Conservation (phyloP, 2,329 filamentous ascomycete species). For the Phyllosticta capitalensis region DNA sequence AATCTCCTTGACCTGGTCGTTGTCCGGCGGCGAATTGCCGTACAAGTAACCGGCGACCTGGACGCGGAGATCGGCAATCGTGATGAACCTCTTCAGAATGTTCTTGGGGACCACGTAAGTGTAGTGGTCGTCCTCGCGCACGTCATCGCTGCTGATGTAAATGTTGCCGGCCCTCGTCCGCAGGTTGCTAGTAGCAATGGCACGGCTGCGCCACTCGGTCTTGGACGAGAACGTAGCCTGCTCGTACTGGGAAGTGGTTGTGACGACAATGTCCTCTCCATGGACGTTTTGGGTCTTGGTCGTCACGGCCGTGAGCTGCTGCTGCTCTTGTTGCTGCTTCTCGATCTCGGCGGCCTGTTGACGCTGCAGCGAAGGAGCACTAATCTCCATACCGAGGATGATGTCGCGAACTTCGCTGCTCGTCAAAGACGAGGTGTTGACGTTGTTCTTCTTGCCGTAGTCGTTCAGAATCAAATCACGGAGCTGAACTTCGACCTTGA, state of each 20-base stretch:
- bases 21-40: constrained; percentile 83
- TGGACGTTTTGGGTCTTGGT: constrained; percentile 97
- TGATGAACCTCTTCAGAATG: constrained; percentile 95
- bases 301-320: constrained; percentile 91
- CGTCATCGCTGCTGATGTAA: constrained; percentile 93
- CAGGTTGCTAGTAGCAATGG: constrained; percentile 92
- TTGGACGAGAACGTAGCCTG: constrained; percentile 97
- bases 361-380: constrained; percentile 92
- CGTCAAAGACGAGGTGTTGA: constrained; percentile 94
- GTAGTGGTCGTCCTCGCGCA: constrained; percentile 74
- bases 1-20: constrained; percentile 94
- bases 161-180: constrained; percentile 95
- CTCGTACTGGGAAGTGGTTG: constrained; percentile 95
- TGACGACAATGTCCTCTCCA: constrained; percentile 96
- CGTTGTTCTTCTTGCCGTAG: constrained; percentile 99
- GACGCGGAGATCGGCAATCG: constrained; percentile 88
- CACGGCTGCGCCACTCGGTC: constrained; percentile 95
- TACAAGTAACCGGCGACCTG: constrained; percentile 96
- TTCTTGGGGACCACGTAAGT: constrained; percentile 99
- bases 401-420: constrained; percentile 97
- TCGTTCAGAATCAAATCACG: constrained; percentile 95
- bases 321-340: constrained; percentile 95
- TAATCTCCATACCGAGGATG: constrained; percentile 99
- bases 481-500: constrained; percentile 96
- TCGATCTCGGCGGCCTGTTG: constrained; percentile 98